Percentiles rank a stretch among this genome's conserved stretches.
phyloP scores from a whole-genome alignment of 2,329 filamentous ascomycete genomes.

The Lasiodiplodia hormozganensis region DNA sequence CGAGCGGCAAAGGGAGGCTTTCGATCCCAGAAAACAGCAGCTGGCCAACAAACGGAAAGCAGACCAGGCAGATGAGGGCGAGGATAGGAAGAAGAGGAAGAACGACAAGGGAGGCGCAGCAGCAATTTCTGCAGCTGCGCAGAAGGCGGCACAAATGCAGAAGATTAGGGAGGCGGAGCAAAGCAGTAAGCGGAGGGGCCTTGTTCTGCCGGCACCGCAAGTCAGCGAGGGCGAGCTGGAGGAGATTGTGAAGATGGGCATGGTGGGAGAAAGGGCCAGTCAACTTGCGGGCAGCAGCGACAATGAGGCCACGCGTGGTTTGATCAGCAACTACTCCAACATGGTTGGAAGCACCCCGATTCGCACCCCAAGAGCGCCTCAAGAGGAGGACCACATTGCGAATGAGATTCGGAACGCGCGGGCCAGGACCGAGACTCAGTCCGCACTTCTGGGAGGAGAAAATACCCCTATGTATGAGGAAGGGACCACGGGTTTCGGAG shows the following conservation, averaged over 20 bases:
- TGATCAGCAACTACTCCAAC: constrained; percentile 85
- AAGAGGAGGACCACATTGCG: constrained; percentile 92
- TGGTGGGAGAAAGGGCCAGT: constrained; percentile 87
- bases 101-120: constrained; percentile 83
- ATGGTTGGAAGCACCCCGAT: constrained; percentile 86
- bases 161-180: constrained; percentile 95
- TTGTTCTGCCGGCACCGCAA: constrained; percentile 88
- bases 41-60: constrained; percentile 92
- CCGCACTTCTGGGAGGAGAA: constrained; percentile 89
- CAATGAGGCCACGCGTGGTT: constrained; percentile 81
- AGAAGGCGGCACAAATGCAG: constrained; percentile 93
- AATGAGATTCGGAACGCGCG: constrained; percentile 96
- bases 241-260: constrained; percentile 98
- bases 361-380: constrained; percentile 86
- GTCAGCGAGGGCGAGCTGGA: constrained; percentile 92
- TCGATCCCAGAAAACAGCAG: constrained; percentile 92
- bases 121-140: constrained; percentile 81
- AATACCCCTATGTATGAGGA: constrained; percentile 90
- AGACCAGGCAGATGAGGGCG: constrained; percentile 81
- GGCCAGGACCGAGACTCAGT: constrained; percentile 91
- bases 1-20: constrained; percentile 81
- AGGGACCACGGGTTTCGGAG: constrained; percentile 85
- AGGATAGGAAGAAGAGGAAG: constrained; percentile 82
- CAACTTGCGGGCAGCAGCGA: constrained; percentile 77
- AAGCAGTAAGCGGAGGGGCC: constrained; percentile 84